These are phyloP conservation scores for Ganoderma boninense DNA, from an alignment of 1,284 basidiomycete genomes.

Conservation along the genomic window DNA sequence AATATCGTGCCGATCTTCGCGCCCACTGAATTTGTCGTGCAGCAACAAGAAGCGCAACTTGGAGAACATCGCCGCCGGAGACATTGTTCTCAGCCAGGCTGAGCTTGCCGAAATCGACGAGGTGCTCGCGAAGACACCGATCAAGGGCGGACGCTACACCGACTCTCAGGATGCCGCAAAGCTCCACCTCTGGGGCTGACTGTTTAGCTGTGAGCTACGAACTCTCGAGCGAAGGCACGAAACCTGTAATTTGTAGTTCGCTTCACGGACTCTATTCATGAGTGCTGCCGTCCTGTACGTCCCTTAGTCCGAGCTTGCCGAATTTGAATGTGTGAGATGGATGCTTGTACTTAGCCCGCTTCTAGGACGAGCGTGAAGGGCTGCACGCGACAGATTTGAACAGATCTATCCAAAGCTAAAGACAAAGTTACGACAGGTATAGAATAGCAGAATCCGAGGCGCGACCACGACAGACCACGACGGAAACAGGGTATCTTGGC, in stretches of 20 bases:
- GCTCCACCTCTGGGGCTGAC: slow-evolving; percentile 6
- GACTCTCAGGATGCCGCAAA: slow-evolving; percentile 28
- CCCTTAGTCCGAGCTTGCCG: too few relatives aligned
- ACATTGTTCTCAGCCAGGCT: slow-evolving; percentile 50
- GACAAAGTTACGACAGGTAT: background rate
- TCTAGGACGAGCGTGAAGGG: background rate
- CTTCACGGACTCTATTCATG: background rate
- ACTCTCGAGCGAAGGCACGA: background rate
- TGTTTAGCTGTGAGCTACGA: background rate
- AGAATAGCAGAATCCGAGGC: background rate
- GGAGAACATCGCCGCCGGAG: slow-evolving; percentile 55
- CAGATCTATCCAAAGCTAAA: background rate
- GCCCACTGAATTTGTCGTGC: slow-evolving; percentile 25
- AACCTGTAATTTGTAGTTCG: background rate
- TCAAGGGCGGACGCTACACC: slow-evolving; percentile 45
- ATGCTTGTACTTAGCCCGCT: background rate
- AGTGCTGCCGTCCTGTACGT: too few relatives aligned
- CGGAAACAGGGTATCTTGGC: background rate
- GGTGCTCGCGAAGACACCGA: slow-evolving; percentile 34
- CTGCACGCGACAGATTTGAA: background rate
- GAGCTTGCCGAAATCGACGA: slow-evolving; percentile 48
- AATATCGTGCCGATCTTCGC: slow-evolving; percentile 49
- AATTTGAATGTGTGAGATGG: background rate
- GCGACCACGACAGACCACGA: background rate
- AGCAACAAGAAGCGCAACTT: slow-evolving; percentile 47